Conservation (phyloP, 2,329 filamentous ascomycete species). For the Harringtonia aguacate region DNA sequence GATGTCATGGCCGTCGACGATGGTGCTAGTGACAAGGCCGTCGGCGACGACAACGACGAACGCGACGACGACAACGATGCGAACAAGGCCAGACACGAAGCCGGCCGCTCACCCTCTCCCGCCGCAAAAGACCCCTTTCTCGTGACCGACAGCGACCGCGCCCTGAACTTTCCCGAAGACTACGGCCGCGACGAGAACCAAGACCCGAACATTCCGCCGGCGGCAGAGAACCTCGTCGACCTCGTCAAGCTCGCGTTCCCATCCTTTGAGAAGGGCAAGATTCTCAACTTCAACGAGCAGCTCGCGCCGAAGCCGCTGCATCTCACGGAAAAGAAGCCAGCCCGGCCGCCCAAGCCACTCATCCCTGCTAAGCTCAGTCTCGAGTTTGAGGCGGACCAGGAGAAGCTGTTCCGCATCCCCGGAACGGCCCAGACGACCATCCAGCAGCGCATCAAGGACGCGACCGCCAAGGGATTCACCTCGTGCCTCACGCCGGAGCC, state of each 20-base stretch:
- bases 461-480: slow-evolving; percentile 36
- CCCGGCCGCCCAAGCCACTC: slow-evolving; percentile 70
- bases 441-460: slow-evolving; percentile 44
- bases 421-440: slow-evolving; percentile 43
- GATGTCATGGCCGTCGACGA: slow-evolving; percentile 18
- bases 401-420: slow-evolving; percentile 72
- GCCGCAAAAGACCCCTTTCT: slow-evolving; percentile 16
- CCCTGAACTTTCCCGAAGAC: slow-evolving; percentile 31
- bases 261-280: slow-evolving; percentile 62
- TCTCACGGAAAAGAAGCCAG: slow-evolving; percentile 67
- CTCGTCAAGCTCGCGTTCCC: slow-evolving; percentile 74
- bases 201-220: slow-evolving; percentile 54
- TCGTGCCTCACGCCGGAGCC: slow-evolving; percentile 27
- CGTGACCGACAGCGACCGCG: slow-evolving; percentile 19
- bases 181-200: slow-evolving; percentile 40
- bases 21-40: not conserved
- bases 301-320: slow-evolving; percentile 71
- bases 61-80: not conserved
- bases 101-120: slow-evolving; percentile 20
- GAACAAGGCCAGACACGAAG: slow-evolving; percentile 14
- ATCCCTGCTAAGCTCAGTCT: slow-evolving; percentile 81
- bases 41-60: not conserved
- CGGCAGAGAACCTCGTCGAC: slow-evolving; percentile 63
- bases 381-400: slow-evolving; percentile 77
- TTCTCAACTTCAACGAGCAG: slow-evolving; percentile 71